These are phyloP conservation scores for Candida nonsorbophila DNA, from an alignment of 805 yeast species.

Conservation along the genomic window DNA sequence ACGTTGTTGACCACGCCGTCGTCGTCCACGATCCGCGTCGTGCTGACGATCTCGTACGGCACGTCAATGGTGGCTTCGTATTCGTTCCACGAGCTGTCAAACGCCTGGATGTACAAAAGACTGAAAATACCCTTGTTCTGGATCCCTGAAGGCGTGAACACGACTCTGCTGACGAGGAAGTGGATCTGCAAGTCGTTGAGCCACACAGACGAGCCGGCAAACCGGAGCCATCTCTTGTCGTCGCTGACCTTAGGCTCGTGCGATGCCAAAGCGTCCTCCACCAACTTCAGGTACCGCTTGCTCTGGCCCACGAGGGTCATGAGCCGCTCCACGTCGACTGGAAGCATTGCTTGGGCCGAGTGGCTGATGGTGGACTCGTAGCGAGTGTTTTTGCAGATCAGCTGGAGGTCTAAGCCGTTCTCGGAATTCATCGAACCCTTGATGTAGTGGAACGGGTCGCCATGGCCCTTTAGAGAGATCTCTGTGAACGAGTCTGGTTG, in stretches of 20 bases:
- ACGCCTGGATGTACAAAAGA: constrained; percentile 17
- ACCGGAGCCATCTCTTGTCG: constrained; percentile 23
- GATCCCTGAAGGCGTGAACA: constrained; percentile 17
- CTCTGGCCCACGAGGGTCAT: constrained; percentile 4
- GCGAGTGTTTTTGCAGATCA: too few relatives aligned
- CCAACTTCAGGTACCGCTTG: constrained; percentile 8
- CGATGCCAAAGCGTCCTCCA: constrained; percentile 10
- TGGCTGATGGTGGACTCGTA: too few relatives aligned
- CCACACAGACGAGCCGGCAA: constrained; percentile 29
- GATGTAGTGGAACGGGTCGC: too few relatives aligned
- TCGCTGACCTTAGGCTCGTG: constrained; percentile 16
- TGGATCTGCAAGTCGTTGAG: constrained; percentile 26
- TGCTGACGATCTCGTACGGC: constrained; percentile 12
- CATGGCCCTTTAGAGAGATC: too few relatives aligned
- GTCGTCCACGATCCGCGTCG: constrained; percentile 7
- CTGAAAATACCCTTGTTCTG: constrained; percentile 21
- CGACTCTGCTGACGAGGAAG: constrained; percentile 22
- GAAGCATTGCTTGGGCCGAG: too few relatives aligned
- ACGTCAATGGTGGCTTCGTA: constrained; percentile 13
- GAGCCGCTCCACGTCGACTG: too few relatives aligned
- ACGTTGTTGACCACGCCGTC: constrained; percentile 12
- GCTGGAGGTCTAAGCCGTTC: too few relatives aligned
- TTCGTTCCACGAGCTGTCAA: constrained; percentile 16
- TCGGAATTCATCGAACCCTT: too few relatives aligned
- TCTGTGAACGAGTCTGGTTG: too few relatives aligned